Base-by-base conservation (phyloP, 225 moss, liverwort and hornwort genomes). In the Climacium dendroides region DNA sequence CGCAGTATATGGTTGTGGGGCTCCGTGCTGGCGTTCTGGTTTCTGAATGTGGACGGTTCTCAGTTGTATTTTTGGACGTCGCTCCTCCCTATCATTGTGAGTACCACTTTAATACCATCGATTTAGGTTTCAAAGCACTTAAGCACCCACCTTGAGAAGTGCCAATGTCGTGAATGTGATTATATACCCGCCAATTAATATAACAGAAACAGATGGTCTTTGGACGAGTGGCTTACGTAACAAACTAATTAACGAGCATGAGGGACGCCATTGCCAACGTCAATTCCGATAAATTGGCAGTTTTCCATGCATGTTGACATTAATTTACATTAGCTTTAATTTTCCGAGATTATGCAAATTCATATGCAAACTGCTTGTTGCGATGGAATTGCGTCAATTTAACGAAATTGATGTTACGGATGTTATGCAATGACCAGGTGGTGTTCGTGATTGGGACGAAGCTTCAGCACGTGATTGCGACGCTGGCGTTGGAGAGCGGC, bases 381-480 rank as follows among this genome's bases (percentile, higher is more conserved):
- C 28, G 43, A 71, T 43, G 16, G 17, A 45, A 43, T 45, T 43
- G 43, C 26, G 10, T 54, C 25, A 10, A 10, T 54, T n/a, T 14
- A 7, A 35, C 24, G 76, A n/a, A 24, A n/a, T 50, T 76, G n/a
- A 76, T 54, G n/a, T 54, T 8, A 6, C 17, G 26, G 1, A 39
- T 39, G 11, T 58, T 39, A 11, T 11, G 57, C 78, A 41, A 64
- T 64, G 48, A 32, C 13, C 90, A 97, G 96, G 64, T 96, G 74
- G 88, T 98, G 35, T 60, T 96, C 13, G 24, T 92, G 67, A 92
- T 98, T 25, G 98, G 96, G 28, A 89, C 96, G 62, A 98, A 98
- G 84, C 91, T 95, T 48, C 96, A 98, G 82, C 96, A 96, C 79
- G 93, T 96, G 84, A 94, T 98, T 26, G 94, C 95, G 11, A 95